A percentile compares a stretch with the other conserved stretches of the same genome.
phyloP scores from a whole-genome alignment of 805 yeast genomes.

The Alloascoidea hylecoeti region DNA sequence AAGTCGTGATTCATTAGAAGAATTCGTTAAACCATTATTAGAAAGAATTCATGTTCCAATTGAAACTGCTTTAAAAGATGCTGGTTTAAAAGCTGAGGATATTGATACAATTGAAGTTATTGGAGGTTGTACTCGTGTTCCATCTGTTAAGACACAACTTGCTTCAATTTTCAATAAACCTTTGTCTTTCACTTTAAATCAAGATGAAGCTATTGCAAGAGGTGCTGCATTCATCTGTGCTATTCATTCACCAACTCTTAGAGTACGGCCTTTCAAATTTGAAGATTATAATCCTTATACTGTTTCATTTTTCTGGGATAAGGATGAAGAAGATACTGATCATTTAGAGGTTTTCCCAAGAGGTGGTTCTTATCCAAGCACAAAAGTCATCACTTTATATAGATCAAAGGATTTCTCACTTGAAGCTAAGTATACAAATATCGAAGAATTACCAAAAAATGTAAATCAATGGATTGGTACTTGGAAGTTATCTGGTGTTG shows the following conservation, averaged over 20 bases:
- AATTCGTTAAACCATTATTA: conserved; percentile 69
- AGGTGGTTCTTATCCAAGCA: conserved; percentile 86
- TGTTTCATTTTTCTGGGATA: conserved; percentile 91
- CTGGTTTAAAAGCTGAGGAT: conserved; percentile 59
- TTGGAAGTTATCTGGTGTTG: conserved; percentile 82
- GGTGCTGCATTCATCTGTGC: conserved; percentile 99
- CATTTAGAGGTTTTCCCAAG: conserved; percentile 95
- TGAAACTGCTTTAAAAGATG: conserved; percentile 67
- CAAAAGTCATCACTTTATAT: conserved; percentile 89
- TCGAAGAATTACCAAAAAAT: conserved; percentile 58
- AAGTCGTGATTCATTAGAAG: conserved; percentile 88
- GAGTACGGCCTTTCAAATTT: conserved; percentile 97
- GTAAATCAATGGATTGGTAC: conserved; percentile 54
- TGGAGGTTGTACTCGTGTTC: conserved; percentile 98
- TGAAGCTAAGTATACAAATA: conserved; percentile 75
- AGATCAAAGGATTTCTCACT: conserved; percentile 81
- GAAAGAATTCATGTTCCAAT: conserved; percentile 66
- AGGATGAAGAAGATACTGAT: conserved; percentile 78
- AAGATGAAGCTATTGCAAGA: conserved; percentile 97
- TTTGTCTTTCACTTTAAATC: conserved; percentile 90
- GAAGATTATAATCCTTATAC: conserved; percentile 89
- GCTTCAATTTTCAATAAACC: conserved; percentile 71
- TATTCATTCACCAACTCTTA: conserved; percentile 94
- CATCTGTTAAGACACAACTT: conserved; percentile 74
- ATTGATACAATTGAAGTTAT: conserved; percentile 87